Evolutionary conservation across 108 stramenopile genomes (phyloP).

Genomic region (Licmophora abbreviata): DNA sequence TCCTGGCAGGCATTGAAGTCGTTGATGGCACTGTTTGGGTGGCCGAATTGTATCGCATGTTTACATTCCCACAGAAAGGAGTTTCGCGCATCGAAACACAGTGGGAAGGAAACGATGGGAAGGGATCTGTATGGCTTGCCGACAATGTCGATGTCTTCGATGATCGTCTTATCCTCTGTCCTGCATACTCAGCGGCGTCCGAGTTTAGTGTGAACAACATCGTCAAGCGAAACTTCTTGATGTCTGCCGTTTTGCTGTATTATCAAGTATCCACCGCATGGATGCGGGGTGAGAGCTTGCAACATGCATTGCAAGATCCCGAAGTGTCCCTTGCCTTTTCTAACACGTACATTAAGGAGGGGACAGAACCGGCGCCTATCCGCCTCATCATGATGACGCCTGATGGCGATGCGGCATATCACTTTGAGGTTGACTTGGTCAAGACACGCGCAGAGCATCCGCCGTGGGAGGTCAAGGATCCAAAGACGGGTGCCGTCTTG

Average conservation of each 20-base stretch:
- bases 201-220: not conserved
- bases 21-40: slow-evolving; percentile 2
- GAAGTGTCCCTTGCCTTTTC: slow-evolving; percentile 8
- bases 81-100: not conserved
- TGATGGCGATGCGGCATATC: not conserved
- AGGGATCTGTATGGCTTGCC: slow-evolving; percentile 4
- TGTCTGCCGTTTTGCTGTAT: slow-evolving; percentile 2
- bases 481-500: not conserved
- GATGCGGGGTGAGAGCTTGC: slow-evolving; percentile 6
- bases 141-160: slow-evolving; percentile 9
- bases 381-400: slow-evolving; percentile 1
- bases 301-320: slow-evolving; percentile 6
- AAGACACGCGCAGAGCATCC: slow-evolving; percentile 4
- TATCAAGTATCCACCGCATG: slow-evolving; percentile 11
- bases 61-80: not conserved
- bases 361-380: slow-evolving; percentile 1
- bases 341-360: slow-evolving; percentile 11
- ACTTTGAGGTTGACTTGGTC: slow-evolving; percentile 3
- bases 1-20: slow-evolving; percentile 2
- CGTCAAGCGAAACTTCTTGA: slow-evolving; percentile 6
- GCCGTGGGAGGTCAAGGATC: not conserved
- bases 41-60: slow-evolving; percentile 5
- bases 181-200: slow-evolving; percentile 8
- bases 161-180: slow-evolving; percentile 1
- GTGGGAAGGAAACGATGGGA: slow-evolving; percentile 6